These are phyloP conservation scores for Luzula sylvatica DNA, from an alignment of 176 grass and related monocot genomes.

Conservation along the genomic window DNA sequence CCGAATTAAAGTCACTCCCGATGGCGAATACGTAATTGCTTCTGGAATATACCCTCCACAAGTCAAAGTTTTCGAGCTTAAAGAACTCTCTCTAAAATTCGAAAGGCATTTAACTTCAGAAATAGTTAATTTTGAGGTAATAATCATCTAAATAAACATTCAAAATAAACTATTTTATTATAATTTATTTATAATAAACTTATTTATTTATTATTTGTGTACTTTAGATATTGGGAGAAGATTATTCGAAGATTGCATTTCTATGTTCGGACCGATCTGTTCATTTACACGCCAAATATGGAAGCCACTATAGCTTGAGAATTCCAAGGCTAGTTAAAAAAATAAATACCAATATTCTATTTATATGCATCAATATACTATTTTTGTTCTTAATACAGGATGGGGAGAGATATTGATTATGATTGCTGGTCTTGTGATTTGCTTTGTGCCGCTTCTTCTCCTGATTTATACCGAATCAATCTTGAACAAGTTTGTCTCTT, in stretches of 20 bases:
- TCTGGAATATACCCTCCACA: constrained; percentile 95
- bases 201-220: constrained; percentile 10
- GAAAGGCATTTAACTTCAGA: constrained; percentile 86
- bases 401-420: constrained; percentile 93
- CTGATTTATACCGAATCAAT: constrained; percentile 92
- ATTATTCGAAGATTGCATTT: constrained; percentile 87
- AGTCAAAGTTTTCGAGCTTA: constrained; percentile 86
- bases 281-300: constrained; percentile 86
- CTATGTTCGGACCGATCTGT: constrained; percentile 87
- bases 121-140: constrained; percentile 86
- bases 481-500: constrained; percentile 53
- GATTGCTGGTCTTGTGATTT: constrained; percentile 95
- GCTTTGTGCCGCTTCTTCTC: constrained; percentile 83
- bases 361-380: neutral
- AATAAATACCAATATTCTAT: neutral
- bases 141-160: neutral
- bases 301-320: constrained; percentile 83
- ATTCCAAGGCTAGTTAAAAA: constrained; percentile 65
- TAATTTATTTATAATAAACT: constrained; percentile 20
- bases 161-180: too few species aligned
- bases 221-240: constrained; percentile 59
- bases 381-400: constrained; percentile 38
- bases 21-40: constrained; percentile 68
- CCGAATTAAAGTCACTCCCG: constrained; percentile 58
- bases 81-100: constrained; percentile 83